Conservation (phyloP, 1,284 basidiomycete genomes). For the Sanghuangporus sanghuang region DNA sequence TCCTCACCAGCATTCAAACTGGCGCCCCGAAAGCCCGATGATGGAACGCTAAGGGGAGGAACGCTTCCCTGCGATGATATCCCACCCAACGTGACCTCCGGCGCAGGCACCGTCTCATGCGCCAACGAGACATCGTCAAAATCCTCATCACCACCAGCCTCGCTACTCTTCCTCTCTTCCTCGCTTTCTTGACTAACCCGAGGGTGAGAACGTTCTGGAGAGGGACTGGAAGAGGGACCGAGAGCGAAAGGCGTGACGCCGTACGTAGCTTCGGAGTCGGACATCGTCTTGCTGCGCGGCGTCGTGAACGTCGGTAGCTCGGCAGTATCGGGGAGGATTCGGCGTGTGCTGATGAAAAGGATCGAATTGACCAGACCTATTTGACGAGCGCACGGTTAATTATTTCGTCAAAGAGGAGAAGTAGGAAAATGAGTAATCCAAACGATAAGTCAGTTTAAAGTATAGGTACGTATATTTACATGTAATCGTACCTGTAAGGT, state of each 20-base stretch:
- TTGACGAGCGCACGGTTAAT: not conserved
- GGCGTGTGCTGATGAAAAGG: constrained; percentile 19
- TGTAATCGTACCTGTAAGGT: constrained; percentile 28
- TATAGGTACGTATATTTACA: too few relatives aligned
- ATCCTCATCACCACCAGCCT: not conserved
- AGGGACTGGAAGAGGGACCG: not conserved
- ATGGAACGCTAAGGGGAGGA: not conserved
- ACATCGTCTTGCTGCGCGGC: constrained; percentile 9
- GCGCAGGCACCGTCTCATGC: not conserved
- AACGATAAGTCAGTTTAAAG: too few relatives aligned
- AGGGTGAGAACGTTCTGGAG: not conserved
- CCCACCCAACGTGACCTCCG: not conserved
- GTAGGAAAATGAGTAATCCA: too few relatives aligned
- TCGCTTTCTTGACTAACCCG: not conserved
- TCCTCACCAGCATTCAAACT: too few relatives aligned
- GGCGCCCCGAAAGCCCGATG: too few relatives aligned
- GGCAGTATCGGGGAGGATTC: constrained; percentile 15
- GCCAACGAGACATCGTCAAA: not conserved
- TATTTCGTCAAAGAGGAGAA: too few relatives aligned
- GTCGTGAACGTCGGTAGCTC: constrained; percentile 18
- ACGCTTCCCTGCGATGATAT: not conserved
- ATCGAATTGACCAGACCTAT: constrained; percentile 21
- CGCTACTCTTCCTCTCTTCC: not conserved
- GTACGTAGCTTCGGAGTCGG: constrained; percentile 5
- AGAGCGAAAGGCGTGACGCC: constrained; percentile 13